Conservation (phyloP, 225 moss, liverwort and hornwort genomes). For the Antitrichia curtipendula region DNA sequence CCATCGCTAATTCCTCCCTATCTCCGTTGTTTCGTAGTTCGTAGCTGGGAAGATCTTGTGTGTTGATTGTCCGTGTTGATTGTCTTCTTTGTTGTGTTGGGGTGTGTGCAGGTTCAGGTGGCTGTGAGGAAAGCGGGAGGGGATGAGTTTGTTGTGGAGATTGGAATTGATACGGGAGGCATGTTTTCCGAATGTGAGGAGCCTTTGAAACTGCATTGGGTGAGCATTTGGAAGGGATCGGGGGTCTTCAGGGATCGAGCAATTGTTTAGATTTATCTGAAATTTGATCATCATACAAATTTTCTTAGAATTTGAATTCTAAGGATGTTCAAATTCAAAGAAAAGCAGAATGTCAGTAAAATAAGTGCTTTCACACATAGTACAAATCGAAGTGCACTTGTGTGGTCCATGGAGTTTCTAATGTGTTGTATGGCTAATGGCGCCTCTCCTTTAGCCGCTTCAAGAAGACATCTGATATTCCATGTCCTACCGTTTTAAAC, state of each 20-base stretch:
- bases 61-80: background rate
- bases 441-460: background rate
- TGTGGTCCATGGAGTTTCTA: background rate
- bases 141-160: conserved; percentile 14
- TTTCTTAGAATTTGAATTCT: background rate
- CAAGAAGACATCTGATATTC: background rate
- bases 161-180: conserved; percentile 8
- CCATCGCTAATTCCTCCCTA: background rate
- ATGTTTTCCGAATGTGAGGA: background rate
- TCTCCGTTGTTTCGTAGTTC: background rate
- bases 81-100: background rate
- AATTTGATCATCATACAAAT: background rate
- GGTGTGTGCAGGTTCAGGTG: conserved; percentile 25
- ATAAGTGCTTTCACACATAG: background rate
- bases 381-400: background rate
- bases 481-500: background rate
- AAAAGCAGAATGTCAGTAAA: background rate
- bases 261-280: background rate
- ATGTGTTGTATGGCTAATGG: background rate
- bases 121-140: conserved; percentile 3
- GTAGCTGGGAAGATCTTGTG: background rate
- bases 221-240: background rate
- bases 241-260: too few relatives aligned
- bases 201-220: conserved; percentile 47
- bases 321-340: background rate